These are phyloP conservation scores for Pulveroboletus sp. DNA, from an alignment of 768 basidiomycete genomes.

Conservation along the genomic window DNA sequence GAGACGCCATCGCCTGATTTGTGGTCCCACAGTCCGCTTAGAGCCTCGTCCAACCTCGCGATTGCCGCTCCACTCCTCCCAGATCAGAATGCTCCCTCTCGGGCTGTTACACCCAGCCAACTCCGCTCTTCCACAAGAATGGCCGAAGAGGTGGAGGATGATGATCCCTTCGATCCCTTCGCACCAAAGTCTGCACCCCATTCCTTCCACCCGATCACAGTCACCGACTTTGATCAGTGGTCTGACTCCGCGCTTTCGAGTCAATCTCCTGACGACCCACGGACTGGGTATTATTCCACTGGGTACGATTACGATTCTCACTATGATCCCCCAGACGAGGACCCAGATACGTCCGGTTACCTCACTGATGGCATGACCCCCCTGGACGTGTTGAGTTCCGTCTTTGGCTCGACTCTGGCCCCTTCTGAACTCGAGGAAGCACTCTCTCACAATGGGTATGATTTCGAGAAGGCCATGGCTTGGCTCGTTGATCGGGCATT, in stretches of 20 bases:
- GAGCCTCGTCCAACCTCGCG: slow-evolving; percentile 79
- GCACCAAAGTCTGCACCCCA: slow-evolving; percentile 40
- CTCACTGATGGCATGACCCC: slow-evolving; percentile 95
- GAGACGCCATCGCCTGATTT: slow-evolving; percentile 88
- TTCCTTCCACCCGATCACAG: slow-evolving; percentile 58
- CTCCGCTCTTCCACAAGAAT: slow-evolving; percentile 60
- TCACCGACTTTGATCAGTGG: slow-evolving; percentile 63
- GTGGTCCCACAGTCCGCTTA: slow-evolving; percentile 71
- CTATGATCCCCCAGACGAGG: slow-evolving; percentile 32
- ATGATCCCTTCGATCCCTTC: slow-evolving; percentile 84
- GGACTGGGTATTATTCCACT: slow-evolving; percentile 27
- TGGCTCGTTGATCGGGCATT: slow-evolving; percentile 79
- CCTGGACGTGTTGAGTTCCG: slow-evolving; percentile 89
- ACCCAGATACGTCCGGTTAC: slow-evolving; percentile 51
- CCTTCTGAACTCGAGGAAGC: slow-evolving; percentile 94
- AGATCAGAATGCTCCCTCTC: slow-evolving; percentile 48
- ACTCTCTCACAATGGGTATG: slow-evolving; percentile 79
- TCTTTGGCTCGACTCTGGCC: slow-evolving; percentile 88
- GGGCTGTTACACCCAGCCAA: slow-evolving; percentile 65
- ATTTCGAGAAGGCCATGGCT: slow-evolving; percentile 94
- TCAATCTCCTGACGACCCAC: slow-evolving; percentile 49
- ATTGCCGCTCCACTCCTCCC: slow-evolving; percentile 88
- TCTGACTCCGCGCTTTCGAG: slow-evolving; percentile 50
- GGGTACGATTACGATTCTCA: slow-evolving; percentile 31
- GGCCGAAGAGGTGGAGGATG: slow-evolving; percentile 65